A percentile compares a stretch with the other conserved stretches of the same genome.
Conservation (phyloP, 306 rosid genomes). For the Rosa rugosa region DNA sequence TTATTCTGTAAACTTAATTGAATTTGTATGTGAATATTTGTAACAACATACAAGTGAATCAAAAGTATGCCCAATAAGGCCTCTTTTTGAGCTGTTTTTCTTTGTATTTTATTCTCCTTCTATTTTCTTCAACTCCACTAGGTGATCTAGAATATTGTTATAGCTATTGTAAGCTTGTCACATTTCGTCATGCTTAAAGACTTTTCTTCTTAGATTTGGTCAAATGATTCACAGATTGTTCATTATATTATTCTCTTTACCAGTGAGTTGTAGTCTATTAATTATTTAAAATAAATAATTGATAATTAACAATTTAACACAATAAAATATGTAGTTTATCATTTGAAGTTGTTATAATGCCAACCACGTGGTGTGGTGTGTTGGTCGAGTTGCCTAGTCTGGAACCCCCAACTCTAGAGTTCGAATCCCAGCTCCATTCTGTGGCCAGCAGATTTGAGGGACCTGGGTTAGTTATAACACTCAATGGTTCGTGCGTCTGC, state of each 20-base stretch:
- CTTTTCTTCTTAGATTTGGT: not conserved
- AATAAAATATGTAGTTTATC: too few relatives aligned
- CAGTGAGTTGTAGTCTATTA: too few relatives aligned
- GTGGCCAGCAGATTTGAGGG: too few relatives aligned
- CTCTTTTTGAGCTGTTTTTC: not conserved
- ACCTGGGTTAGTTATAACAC: too few relatives aligned
- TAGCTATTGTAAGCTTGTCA: slow-evolving; percentile 1
- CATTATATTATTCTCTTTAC: not conserved
- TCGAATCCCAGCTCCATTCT: too few relatives aligned
- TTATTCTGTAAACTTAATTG: slow-evolving; percentile 22
- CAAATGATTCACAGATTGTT: not conserved
- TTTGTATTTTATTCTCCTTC: not conserved
- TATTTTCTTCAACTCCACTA: not conserved
- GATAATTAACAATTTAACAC: too few relatives aligned
- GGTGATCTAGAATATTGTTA: not conserved
- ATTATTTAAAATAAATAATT: too few relatives aligned
- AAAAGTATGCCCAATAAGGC: slow-evolving; percentile 30
- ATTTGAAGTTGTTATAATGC: too few relatives aligned
- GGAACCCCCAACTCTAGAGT: too few relatives aligned
- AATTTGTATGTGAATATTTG: slow-evolving; percentile 43
- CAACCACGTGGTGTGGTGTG: too few relatives aligned
- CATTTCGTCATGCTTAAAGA: not conserved
- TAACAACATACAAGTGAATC: slow-evolving; percentile 36
- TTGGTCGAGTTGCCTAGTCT: too few relatives aligned
- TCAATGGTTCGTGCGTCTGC: too few relatives aligned